Percentiles rank a stretch among this genome's conserved stretches.
Evolutionary conservation across 2,329 filamentous ascomycete species (phyloP).

Genomic region (Fusarium temperatum): DNA sequence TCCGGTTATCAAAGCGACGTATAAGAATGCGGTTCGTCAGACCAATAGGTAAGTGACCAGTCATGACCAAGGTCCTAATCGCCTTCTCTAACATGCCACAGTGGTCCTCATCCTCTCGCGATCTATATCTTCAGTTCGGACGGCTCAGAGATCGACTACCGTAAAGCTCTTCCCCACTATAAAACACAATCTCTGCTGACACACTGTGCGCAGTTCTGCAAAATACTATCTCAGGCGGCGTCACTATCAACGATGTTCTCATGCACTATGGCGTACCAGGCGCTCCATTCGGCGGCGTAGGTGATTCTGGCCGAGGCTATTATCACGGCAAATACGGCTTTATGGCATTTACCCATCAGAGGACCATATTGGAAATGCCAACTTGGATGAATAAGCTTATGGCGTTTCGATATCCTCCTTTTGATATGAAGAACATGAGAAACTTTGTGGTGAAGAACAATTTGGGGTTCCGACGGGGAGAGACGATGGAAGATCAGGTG

Average conservation of each 20-base stretch:
- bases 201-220: neutral
- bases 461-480: neutral
- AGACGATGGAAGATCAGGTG: neutral
- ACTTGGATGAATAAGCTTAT: slow-evolving; percentile 36
- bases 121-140: neutral
- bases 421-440: neutral
- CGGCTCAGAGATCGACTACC: fast-evolving
- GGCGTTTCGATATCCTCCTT: neutral
- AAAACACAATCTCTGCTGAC: too few species aligned
- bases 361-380: slow-evolving; percentile 42
- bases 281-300: slow-evolving; percentile 58
- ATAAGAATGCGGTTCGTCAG: neutral
- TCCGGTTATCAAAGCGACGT: neutral
- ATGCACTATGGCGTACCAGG: slow-evolving; percentile 50
- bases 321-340: slow-evolving; percentile 57
- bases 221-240: slow-evolving; percentile 45
- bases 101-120: neutral
- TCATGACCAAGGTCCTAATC: fast-evolving
- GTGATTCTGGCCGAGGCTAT: slow-evolving; percentile 53
- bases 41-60: neutral
- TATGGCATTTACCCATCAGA: slow-evolving; percentile 45
- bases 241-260: slow-evolving; percentile 55
- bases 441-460: neutral
- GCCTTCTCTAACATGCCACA: fast-evolving
- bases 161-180: neutral